Evolutionary conservation across 306 rosid genomes (phyloP).

Genomic region (Oemleria cerasiformis): DNA sequence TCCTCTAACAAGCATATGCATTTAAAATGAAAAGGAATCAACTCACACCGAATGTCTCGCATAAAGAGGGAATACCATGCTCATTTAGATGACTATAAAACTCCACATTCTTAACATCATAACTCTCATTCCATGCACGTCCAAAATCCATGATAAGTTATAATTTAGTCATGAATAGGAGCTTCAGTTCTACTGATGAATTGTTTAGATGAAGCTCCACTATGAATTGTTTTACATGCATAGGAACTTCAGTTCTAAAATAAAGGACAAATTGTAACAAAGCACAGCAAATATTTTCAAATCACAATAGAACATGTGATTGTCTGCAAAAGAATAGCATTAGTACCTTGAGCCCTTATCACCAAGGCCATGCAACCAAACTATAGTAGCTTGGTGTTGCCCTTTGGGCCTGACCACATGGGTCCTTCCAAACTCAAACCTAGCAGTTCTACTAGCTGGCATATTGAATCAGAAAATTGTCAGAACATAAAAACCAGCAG

Average conservation of each 20-base stretch:
- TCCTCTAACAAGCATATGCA: conserved; percentile 43
- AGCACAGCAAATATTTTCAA: conserved; percentile 14
- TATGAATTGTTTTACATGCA: conserved; percentile 19
- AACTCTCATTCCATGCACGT: conserved; percentile 53
- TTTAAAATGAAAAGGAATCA: conserved; percentile 37
- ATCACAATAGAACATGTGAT: conserved; percentile 8
- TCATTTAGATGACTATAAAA: conserved; percentile 26
- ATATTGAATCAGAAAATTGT: conserved; percentile 36
- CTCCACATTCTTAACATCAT: conserved; percentile 23
- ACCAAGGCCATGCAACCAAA: conserved; percentile 93
- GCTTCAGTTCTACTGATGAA: conserved; percentile 12
- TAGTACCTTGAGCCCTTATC: conserved; percentile 87
- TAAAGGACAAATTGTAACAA: not conserved
- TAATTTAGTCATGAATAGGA: conserved; percentile 5
- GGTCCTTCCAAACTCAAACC: conserved; percentile 87
- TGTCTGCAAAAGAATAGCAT: conserved; percentile 15
- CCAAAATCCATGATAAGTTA: conserved; percentile 26
- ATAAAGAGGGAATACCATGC: conserved; percentile 34
- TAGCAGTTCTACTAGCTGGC: conserved; percentile 64
- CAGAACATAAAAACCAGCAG: conserved; percentile 30
- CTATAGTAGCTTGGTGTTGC: conserved; percentile 83
- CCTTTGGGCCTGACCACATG: conserved; percentile 92
- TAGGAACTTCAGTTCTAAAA: conserved; percentile 7
- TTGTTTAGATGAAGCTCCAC: not conserved
- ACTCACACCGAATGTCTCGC: conserved; percentile 27